Base-by-base conservation (phyloP, 352 stramenopile species). In the Phytophthora podocarpi region DNA sequence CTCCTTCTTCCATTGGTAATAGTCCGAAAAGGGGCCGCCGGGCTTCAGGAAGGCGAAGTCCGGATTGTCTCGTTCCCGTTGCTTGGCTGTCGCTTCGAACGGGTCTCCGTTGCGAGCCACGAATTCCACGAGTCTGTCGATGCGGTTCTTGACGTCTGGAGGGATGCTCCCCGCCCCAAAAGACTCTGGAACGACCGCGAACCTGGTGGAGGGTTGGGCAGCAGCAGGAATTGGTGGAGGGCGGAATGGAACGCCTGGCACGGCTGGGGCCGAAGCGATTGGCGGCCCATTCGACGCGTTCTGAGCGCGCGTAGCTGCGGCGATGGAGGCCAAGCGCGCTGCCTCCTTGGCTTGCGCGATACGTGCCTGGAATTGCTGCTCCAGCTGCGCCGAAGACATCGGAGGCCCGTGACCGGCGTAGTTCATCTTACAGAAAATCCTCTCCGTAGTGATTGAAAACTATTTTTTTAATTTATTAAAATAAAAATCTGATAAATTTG, bases 41-140 rank as follows among this genome's bases (percentile, higher is more conserved):
- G 72, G 61, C 9, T 20, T 59, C 10, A 90, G 54, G 48, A 90
- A 90, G 10, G 64, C 74, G 24, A 90, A 90, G 13, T 82, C 62
- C 3, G 80, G 76, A 50, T 88, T 90, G 11, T 75, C 48, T 6
- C 55, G 62, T 67, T 90, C 80, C 16, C 78, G 65, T 43, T 78
- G 27, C 16, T 51, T 51, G 23, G 64, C 72, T 2, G 77, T 82
- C 16, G 68, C 69, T 64, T 90, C 80, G 37, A 90, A 88, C 9
- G 64, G 74, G 11, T 73, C 40, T 1, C 78, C 80, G 31, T 90
- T 90, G 42, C 80, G 78, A 16, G 59, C 56, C 26, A 88, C 73
- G 39, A 88, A 90, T 39, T 87, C 80, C 30, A 87, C 59, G 18
- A 90, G 70, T 11, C 73, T 59, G 35, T 88, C 76, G 24, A 90